Evolutionary conservation across 768 basidiomycete species (phyloP).

Genomic region (Saitozyma sp.): DNA sequence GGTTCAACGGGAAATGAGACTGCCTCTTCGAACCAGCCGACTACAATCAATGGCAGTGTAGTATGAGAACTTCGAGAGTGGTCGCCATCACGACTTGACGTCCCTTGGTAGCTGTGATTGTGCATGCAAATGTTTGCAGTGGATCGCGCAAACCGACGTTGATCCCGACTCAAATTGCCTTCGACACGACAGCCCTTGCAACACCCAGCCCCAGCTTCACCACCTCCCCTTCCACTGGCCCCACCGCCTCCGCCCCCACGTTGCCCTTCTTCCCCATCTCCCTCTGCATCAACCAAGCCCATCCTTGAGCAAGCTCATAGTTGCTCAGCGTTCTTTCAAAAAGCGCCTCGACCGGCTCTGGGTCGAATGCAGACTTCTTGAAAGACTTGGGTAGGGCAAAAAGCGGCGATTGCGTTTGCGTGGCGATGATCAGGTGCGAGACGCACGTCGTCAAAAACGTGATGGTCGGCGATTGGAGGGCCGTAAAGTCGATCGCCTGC

Average conservation of each 20-base stretch:
- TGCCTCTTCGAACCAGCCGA: no score
- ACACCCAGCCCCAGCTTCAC: constrained; percentile 68
- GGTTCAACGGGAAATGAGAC: no score
- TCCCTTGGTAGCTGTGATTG: no score
- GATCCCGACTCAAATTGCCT: no score
- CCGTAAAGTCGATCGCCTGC: constrained; percentile 84
- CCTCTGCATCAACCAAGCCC: constrained; percentile 66
- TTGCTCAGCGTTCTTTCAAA: constrained; percentile 72
- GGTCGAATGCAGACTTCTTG: constrained; percentile 20
- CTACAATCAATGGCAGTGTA: no score
- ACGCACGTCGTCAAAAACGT: constrained; percentile 73
- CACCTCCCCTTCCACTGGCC: constrained; percentile 51
- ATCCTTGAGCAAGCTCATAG: constrained; percentile 69
- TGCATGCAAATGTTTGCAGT: no score
- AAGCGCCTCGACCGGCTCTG: constrained; percentile 63
- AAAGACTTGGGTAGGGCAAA: constrained; percentile 51
- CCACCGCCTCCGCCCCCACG: constrained; percentile 1
- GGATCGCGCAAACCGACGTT: no score
- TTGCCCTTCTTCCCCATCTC: constrained; percentile 44
- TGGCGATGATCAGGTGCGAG: constrained; percentile 67
- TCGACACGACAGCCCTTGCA: constrained; percentile 66
- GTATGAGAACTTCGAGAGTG: no score
- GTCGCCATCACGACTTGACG: no score
- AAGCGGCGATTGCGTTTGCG: constrained; percentile 71
- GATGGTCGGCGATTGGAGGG: constrained; percentile 64